Conservation (phyloP, 345 rosid genomes). For the Angophora floribunda region DNA sequence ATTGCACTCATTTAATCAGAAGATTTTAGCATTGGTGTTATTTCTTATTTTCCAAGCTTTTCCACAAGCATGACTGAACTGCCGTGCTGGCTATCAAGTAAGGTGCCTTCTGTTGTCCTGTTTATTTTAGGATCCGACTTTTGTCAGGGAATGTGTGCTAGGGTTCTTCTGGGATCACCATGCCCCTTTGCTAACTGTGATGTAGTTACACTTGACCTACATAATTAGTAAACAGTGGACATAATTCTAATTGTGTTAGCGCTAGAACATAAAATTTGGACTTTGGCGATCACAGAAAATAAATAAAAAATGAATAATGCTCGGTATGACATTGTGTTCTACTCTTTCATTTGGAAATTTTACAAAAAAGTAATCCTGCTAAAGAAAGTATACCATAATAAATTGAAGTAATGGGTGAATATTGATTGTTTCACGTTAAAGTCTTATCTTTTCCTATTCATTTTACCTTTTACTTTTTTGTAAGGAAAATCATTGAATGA, state of each 20-base stretch:
- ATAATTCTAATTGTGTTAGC: background rate
- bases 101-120: background rate
- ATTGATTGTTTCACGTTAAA: background rate
- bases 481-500: background rate
- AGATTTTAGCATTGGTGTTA: background rate
- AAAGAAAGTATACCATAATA: background rate
- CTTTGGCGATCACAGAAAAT: background rate
- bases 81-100: background rate
- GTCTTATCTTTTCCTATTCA: background rate
- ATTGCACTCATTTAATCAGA: background rate
- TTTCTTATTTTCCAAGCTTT: background rate
- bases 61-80: background rate
- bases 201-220: background rate
- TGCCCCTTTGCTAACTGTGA: background rate
- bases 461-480: background rate
- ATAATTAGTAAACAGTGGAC: background rate
- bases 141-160: background rate
- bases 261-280: background rate
- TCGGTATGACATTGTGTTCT: background rate
- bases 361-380: background rate
- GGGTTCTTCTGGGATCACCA: background rate
- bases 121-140: background rate
- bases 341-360: background rate
- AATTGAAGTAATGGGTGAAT: too few species aligned
- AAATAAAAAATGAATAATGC: background rate